These are phyloP conservation scores for Phytomonas serpens DNA, from an alignment of 208 protist genomes.

Conservation along the genomic window DNA sequence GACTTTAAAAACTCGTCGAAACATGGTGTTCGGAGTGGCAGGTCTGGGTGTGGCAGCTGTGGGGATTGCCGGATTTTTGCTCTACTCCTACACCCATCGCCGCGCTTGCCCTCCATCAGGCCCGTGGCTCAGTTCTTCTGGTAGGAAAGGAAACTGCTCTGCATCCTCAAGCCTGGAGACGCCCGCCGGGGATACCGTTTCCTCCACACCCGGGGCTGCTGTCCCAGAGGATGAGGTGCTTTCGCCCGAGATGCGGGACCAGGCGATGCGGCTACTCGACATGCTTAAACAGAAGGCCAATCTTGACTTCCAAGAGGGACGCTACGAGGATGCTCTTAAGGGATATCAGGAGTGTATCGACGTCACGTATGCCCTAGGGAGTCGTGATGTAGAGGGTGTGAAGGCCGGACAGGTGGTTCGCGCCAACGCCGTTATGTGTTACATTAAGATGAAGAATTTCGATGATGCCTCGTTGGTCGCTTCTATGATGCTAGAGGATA, in stretches of 20 bases:
- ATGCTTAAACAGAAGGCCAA: slow-evolving; percentile 57
- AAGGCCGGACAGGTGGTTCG: slow-evolving; percentile 44
- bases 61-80: not conserved
- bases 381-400: slow-evolving; percentile 35
- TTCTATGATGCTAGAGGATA: slow-evolving; percentile 69
- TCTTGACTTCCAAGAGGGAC: slow-evolving; percentile 40
- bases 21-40: not conserved
- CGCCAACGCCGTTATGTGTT: slow-evolving; percentile 61
- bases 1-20: not conserved
- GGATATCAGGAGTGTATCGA: slow-evolving; percentile 72
- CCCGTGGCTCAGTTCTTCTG: not conserved
- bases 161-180: not conserved
- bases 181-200: not conserved
- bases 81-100: not conserved
- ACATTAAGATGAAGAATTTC: slow-evolving; percentile 56
- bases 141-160: not conserved
- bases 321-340: slow-evolving; percentile 53
- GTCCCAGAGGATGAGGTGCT: slow-evolving; percentile 19
- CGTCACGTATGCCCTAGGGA: slow-evolving; percentile 39
- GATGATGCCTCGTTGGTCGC: slow-evolving; percentile 59
- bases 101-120: not conserved
- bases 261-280: slow-evolving; percentile 34
- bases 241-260: slow-evolving; percentile 15
- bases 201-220: not conserved
- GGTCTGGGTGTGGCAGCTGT: not conserved